These are phyloP conservation scores for Phytophthora europaea DNA, from an alignment of 352 stramenopile species.

Conservation along the genomic window DNA sequence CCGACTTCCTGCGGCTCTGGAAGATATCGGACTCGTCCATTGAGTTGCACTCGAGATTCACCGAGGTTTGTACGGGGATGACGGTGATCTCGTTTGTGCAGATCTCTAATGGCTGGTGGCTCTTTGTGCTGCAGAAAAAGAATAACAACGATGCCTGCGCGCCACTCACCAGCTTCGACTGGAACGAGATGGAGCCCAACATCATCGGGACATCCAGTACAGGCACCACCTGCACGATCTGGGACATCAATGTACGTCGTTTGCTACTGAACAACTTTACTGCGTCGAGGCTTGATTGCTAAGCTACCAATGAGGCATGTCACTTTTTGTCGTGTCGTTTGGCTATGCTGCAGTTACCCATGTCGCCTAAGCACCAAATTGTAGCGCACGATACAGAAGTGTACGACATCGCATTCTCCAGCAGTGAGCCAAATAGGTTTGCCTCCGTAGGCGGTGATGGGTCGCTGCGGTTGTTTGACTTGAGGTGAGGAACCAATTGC, in stretches of 20 bases:
- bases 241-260: slow-evolving; percentile 94
- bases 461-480: slow-evolving; percentile 97
- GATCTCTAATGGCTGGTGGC: neutral
- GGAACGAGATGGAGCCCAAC: slow-evolving; percentile 96
- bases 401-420: slow-evolving; percentile 98
- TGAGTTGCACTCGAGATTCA: slow-evolving; percentile 77
- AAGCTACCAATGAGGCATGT: neutral
- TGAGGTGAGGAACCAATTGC: slow-evolving; percentile 71
- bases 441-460: slow-evolving; percentile 97
- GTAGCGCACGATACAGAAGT: slow-evolving; percentile 99
- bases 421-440: slow-evolving; percentile 95
- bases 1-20: slow-evolving; percentile 89
- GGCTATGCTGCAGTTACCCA: slow-evolving; percentile 54
- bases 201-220: slow-evolving; percentile 98
- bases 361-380: slow-evolving; percentile 93
- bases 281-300: neutral
- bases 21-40: slow-evolving; percentile 80
- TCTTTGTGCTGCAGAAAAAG: slow-evolving; percentile 41
- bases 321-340: neutral
- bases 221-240: slow-evolving; percentile 99
- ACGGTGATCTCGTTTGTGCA: neutral
- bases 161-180: slow-evolving; percentile 98
- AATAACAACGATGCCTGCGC: slow-evolving; percentile 93
- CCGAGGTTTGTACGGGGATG: slow-evolving; percentile 49
- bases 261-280: neutral